These are phyloP conservation scores for Monilinia laxa DNA, from an alignment of 2,329 filamentous ascomycete genomes.

Conservation along the genomic window DNA sequence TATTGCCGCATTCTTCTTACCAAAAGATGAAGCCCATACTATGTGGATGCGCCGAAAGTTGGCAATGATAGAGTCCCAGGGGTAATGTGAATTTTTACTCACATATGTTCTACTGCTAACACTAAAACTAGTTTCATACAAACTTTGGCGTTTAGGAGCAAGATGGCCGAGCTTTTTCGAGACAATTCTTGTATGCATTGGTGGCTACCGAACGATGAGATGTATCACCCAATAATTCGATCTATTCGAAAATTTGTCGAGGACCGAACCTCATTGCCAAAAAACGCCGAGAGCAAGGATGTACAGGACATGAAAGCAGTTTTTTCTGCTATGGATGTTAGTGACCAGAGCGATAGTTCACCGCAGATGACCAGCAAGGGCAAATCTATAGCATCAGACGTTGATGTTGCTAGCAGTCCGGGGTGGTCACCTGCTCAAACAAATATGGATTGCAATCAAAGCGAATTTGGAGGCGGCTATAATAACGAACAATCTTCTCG, in stretches of 20 bases:
- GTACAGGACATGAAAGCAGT: conserved; percentile 73
- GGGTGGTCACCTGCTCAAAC: conserved; percentile 21
- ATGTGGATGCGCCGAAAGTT: conserved; percentile 81
- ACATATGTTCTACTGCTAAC: conserved; percentile 14
- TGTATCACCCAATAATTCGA: conserved; percentile 69
- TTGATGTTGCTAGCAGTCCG: conserved; percentile 26
- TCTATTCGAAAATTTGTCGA: conserved; percentile 79
- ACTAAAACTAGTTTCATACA: conserved; percentile 71
- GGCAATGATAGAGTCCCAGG: conserved; percentile 72
- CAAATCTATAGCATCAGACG: conserved; percentile 6
- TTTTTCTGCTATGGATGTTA: conserved; percentile 62
- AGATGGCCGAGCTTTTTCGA: conserved; percentile 74
- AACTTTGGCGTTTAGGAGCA: conserved; percentile 68
- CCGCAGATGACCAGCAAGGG: conserved; percentile 23
- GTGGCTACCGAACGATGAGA: conserved; percentile 87
- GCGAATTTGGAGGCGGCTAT: conserved; percentile 17
- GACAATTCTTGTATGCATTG: conserved; percentile 71
- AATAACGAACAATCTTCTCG: conserved; percentile 14
- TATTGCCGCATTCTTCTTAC: conserved; percentile 77
- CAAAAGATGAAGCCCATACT: conserved; percentile 67
- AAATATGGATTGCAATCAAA: conserved; percentile 8
- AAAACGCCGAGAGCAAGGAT: conserved; percentile 60
- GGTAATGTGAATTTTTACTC: conserved; percentile 54
- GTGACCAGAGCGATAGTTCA: conserved; percentile 39
- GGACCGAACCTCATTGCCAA: conserved; percentile 64